Evolutionary conservation across 768 basidiomycete genomes (phyloP).

Genomic region (Russula abietina): DNA sequence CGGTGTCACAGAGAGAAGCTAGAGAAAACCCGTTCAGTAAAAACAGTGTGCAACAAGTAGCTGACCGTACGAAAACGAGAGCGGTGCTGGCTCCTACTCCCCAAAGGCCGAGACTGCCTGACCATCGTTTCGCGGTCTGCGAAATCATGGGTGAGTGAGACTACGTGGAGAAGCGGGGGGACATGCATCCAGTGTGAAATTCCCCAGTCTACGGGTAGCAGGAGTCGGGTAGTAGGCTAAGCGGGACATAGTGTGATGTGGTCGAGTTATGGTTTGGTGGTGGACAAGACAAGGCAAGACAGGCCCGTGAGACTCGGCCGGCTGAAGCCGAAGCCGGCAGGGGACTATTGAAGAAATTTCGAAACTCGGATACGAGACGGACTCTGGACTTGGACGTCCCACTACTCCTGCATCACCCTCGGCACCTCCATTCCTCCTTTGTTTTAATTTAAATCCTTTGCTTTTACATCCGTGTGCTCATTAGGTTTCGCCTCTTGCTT

Average conservation of each 20-base stretch:
- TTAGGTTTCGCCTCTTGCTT: neutral
- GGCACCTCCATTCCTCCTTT: slow-evolving; percentile 17
- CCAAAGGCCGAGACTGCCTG: slow-evolving; percentile 59
- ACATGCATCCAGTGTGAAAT: slow-evolving; percentile 26
- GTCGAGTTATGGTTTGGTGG: neutral
- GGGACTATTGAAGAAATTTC: no score
- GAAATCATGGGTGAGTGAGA: neutral
- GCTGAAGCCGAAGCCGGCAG: neutral
- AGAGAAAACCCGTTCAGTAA: slow-evolving; percentile 18
- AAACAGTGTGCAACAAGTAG: neutral
- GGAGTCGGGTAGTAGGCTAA: slow-evolving; percentile 33
- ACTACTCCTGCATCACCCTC: neutral
- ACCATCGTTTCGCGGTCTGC: slow-evolving; percentile 45
- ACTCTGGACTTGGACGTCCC: neutral
- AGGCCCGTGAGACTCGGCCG: neutral
- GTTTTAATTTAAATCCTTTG: neutral
- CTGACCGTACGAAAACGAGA: slow-evolving; percentile 54
- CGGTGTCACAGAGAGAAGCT: slow-evolving; percentile 82
- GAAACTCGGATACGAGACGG: neutral
- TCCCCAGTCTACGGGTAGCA: slow-evolving; percentile 23
- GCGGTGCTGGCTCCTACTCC: slow-evolving; percentile 61
- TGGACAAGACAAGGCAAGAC: no score
- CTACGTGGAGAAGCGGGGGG: neutral
- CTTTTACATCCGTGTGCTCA: slow-evolving; percentile 13
- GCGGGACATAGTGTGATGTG: slow-evolving; percentile 33